Evolutionary conservation across 2,329 filamentous ascomycete genomes (phyloP), one percentile per base, ranked within the genome.

Genomic region (Graphiopsis chlorocephala): DNA sequence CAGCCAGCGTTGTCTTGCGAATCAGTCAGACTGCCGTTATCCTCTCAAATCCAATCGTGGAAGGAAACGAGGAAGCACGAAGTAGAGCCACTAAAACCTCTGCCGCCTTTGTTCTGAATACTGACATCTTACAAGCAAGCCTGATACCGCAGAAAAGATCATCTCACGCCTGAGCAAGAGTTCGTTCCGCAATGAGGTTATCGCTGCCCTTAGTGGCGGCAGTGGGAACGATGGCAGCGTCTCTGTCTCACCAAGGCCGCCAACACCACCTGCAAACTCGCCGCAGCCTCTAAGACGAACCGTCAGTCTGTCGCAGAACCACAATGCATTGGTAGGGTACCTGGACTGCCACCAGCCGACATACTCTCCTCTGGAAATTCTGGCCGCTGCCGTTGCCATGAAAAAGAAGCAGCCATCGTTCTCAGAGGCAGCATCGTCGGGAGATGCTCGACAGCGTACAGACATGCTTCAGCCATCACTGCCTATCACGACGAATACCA

Each of bases 281-380:
- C 25, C 60, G 25, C 33, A 58, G 31, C 20, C 25, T 8, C 7
- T 25, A 12, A 31, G 15, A 33, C 60, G 25, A 45, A 42, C 15
- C 23, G 25, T 12, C 31, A 45, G 26, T 35, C 55, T 25, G 20
- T 11, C 31, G 17, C 45, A 31, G 12, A 28, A 28, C 29, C 48
- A 53, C 11, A 33, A 45, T 23, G 23, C 33, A 5, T 28, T 42
- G 11, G 31, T 62, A 5, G 47, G 48, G 15, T 62, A 62, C 15
- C 35, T 62, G 10, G 60, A 62, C 48, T 62, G 60, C 33, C 60
- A 55, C 15, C 60, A 62, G n/a, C 60, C 60, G 7, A 31, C 60
- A 23, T 62, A 62, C 20, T 62, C 60, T 17, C 60, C 60, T 45
- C 25, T 62, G 1, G 60, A 62, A 6, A 62, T 62, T 11, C 48